Percentiles rank a stretch among this genome's conserved stretches.
phyloP scores from a whole-genome alignment of 2,329 filamentous ascomycete genomes.

The Ceratocystis smalleyi region DNA sequence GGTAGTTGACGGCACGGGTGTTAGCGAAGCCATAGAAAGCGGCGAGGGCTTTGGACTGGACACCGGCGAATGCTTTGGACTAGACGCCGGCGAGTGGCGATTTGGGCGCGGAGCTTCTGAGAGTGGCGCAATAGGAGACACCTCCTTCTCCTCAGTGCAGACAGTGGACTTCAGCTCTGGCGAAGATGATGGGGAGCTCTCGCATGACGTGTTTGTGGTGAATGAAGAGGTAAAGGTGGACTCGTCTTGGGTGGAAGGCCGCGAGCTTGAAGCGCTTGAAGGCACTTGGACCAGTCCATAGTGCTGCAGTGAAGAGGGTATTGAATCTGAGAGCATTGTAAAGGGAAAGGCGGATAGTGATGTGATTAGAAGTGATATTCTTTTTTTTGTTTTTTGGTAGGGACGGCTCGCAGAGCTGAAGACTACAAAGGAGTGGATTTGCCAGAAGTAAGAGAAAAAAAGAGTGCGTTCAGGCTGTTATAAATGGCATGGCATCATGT shows the following conservation, averaged over 20 bases:
- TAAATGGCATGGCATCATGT: constrained; percentile 6
- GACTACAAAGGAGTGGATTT: neutral
- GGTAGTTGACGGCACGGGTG: neutral
- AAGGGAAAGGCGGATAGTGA: neutral
- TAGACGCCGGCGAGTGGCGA: neutral
- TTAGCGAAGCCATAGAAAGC: neutral
- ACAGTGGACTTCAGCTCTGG: neutral
- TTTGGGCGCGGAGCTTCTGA: neutral
- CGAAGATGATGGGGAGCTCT: neutral
- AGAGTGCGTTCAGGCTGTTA: neutral
- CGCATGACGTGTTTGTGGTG: neutral
- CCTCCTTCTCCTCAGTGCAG: neutral
- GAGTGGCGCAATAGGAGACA: neutral
- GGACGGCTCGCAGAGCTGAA: constrained; percentile 3
- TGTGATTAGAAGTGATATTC: neutral
- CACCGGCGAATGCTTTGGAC: neutral
- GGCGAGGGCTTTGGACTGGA: neutral
- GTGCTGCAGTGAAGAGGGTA: neutral
- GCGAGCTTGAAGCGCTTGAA: constrained; percentile 5
- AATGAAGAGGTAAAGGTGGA: constrained; percentile 3
- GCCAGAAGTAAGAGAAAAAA: neutral
- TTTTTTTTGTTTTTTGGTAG: too few relatives aligned
- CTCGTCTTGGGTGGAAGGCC: constrained; percentile 7
- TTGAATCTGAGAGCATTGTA: constrained; percentile 6
- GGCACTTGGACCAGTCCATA: neutral